Percentiles rank a stretch among this genome's conserved stretches.
Evolutionary conservation across 768 basidiomycete genomes (phyloP).

Genomic region (Dendrothele bispora): DNA sequence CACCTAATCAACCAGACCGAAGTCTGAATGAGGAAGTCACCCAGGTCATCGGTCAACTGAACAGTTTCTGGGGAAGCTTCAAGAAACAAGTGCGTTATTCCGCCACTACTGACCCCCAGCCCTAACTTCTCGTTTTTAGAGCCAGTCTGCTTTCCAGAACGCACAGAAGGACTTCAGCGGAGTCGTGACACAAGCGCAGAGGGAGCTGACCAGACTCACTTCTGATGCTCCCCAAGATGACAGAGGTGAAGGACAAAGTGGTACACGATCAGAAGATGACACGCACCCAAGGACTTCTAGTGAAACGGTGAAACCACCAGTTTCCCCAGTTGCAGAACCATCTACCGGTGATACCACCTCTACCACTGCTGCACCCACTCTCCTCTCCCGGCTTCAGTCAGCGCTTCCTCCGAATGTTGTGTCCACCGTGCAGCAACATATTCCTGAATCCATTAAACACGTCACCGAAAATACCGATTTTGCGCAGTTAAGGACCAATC

Average conservation of each 20-base stretch:
- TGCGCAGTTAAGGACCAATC: constrained; percentile 61
- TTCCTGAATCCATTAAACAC: constrained; percentile 66
- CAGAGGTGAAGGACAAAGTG: constrained; percentile 10
- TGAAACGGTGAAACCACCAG: constrained; percentile 22
- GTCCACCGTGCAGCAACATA: constrained; percentile 61
- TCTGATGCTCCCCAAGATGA: constrained; percentile 26
- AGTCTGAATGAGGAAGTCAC: constrained; percentile 84
- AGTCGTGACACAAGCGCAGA: constrained; percentile 79
- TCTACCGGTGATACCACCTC: constrained; percentile 16
- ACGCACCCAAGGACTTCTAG: constrained; percentile 18
- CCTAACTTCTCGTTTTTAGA: constrained; percentile 36
- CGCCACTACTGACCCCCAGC: neutral
- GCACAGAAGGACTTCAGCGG: constrained; percentile 73
- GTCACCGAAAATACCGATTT: constrained; percentile 66
- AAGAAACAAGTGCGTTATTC: constrained; percentile 70
- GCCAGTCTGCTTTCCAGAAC: constrained; percentile 63
- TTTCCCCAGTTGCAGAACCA: constrained; percentile 23
- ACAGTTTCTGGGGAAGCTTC: constrained; percentile 89
- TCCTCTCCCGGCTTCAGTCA: constrained; percentile 72
- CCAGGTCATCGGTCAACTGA: constrained; percentile 86
- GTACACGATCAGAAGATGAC: constrained; percentile 8
- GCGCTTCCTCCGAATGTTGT: constrained; percentile 76
- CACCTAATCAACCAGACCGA: constrained; percentile 43
- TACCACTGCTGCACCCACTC: constrained; percentile 36
- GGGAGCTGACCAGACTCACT: constrained; percentile 66